Conservation (phyloP, 148 eudicot species). For the Dianthus caryophyllus region DNA sequence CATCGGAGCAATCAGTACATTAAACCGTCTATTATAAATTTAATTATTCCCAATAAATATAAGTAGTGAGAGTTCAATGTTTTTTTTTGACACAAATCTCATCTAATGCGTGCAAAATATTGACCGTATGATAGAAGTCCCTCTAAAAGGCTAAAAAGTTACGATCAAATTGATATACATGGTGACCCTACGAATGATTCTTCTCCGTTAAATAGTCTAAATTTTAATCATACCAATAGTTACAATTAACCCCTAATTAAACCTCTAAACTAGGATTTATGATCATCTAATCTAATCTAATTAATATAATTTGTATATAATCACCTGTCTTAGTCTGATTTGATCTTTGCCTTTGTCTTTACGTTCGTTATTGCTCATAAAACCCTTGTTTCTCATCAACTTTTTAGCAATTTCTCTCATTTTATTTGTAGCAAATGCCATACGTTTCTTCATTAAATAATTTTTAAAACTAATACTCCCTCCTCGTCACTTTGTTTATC, state of each 20-base stretch:
- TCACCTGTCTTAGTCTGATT: background rate
- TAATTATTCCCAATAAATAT: background rate
- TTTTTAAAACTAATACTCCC: too few species aligned
- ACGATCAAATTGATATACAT: constrained; percentile 16
- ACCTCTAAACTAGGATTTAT: background rate
- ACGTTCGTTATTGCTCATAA: constrained; percentile 24
- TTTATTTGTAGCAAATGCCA: too few species aligned
- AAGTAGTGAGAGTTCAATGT: background rate
- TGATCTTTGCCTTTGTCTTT: constrained; percentile 16
- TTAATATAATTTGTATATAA: background rate
- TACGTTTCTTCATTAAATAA: too few species aligned
- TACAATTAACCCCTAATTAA: background rate
- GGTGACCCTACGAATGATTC: constrained; percentile 19
- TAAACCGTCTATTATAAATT: too few species aligned
- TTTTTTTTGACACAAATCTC: background rate
- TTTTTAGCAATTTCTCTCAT: too few species aligned
- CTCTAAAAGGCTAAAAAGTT: background rate
- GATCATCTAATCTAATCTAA: background rate
- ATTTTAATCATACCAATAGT: constrained; percentile 3
- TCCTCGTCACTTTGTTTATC: too few species aligned
- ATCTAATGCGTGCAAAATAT: background rate
- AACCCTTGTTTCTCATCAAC: too few species aligned
- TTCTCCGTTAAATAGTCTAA: background rate
- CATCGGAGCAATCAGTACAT: too few species aligned
- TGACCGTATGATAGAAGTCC: constrained; percentile 23